Base-by-base conservation (phyloP, 2,329 filamentous ascomycete species). In the Westerdykella sp. region DNA sequence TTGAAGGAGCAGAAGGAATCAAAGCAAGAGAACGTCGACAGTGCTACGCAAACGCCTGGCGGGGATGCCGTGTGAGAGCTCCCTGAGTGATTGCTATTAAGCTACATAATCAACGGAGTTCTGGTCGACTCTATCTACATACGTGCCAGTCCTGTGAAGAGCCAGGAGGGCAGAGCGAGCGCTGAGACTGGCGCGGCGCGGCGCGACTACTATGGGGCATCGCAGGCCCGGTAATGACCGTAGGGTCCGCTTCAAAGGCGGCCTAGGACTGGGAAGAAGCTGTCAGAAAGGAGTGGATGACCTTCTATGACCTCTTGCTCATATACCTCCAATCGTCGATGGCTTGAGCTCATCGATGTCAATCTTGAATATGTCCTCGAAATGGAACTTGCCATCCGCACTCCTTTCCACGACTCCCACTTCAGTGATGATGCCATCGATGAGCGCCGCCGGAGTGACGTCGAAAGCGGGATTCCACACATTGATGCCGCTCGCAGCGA, bases 391-490 rank as follows among this genome's bases (percentile, higher is more conserved):
- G 1, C 87, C 89, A 45, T 83, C 74, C 3, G 70, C 63, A 37
- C 79, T 80, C 73, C 91, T 95, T 58, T 88, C 83, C 3, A 94
- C 81, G 6, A 89, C 86, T 0, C 91, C 91, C 56, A 85, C 81
- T 70, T 98, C 93, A 0, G 93, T 98, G 50, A 97, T 87, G 45
- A 98, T 85, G 2, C 86, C 89, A 67, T 98, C 93, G 51, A 98
- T 96, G 41, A 96, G 72, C 49, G 81, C 80, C 31, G 85, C 81
- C 0, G 93, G 91, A 9, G 93, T 98, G 28, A 98, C 87, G 61
- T 98, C 93, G 63, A 98, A 98, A 0, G 89, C 86, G 25, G 93
- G 93, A 65, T 98, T 98, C 90, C 93, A 98, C 7, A 97, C 89
- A 34, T 78, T 74, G 49, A 97, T 89, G 2, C 81, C 80, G 60